Evolutionary conservation across 164 flowering plant genomes (phyloP), one percentile per base, ranked within the genome.

Genomic region (Magnolia kwangsiensis): DNA sequence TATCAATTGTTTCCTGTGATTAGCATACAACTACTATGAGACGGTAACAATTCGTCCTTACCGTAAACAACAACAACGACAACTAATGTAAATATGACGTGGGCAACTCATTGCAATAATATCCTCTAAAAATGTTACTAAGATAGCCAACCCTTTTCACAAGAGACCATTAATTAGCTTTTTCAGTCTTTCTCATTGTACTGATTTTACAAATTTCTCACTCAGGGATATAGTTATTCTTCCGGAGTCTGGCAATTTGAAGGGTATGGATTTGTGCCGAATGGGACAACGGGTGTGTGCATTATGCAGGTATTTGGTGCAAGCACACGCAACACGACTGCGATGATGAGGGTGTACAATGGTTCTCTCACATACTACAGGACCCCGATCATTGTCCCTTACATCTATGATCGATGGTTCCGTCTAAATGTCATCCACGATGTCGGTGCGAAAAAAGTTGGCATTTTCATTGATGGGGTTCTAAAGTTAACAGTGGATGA

Each of bases 241-340:
- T 76, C 80, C 1, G 85, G 83, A 0, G 77, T 81, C 2, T 83
- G 85, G 85, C 85, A 83, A 67, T 81, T 81, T n/a, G 82, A 80
- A 71, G 82, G 80, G 8, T 18, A 77, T 51, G 79, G 63, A 1
- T 80, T 49, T 20, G 82, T 80, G 20, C 82, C 82, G 29, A 80
- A 3, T 18, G 79, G 80, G 18, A 80, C 80, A 1, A 24, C 80
- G 9, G 85, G 83, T 1, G 81, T 77, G 14, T 76, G 75, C 59
- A 80, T 77, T 13, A 79, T 77, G 80, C 79, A 79, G 24, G 18
- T 79, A 0, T 71, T 76, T 27, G 80, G 80, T 4, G 77, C 79
- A 27, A 37, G n/a, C 21, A 8, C 0, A 1, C 29, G 10, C 5
- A 68, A 73, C 3, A 74, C 78, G 7, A 79, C 79, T 0, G 23